Evolutionary conservation across 1,139 yeast genomes (phyloP), one percentile per base, ranked within the genome.

Genomic region (Geotrichum macrosporum): DNA sequence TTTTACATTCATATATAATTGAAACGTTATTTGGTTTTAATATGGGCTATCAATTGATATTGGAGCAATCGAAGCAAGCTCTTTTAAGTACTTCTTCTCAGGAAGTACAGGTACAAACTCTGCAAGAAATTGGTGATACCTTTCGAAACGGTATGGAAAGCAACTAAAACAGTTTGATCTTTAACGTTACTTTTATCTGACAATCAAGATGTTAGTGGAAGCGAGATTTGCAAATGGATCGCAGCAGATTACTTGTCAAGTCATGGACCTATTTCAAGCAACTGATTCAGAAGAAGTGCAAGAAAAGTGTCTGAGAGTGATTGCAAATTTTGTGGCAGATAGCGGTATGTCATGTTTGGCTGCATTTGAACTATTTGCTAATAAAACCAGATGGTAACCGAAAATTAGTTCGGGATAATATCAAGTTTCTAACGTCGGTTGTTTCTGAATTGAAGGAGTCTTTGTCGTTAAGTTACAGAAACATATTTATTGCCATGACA

Each of bases 311-410:
- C 38, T 56, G 16, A 43, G 55, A 16, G 51, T 56, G 4, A 39
- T 56, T 15, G 59, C 56, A 12, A 56, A 56, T 36, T 42, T 54
- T 10, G 53, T 54, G 15, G 54, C 55, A 21, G 55, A 56, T 24
- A 38, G 47, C 35, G 52, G 56, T 53, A 32, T 10, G 53, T 50
- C 19, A 10, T 12, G 21, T 8, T 35, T 10, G 34, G 21, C 30
- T 27, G 19, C 20, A 26, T 42, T 10, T 24, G 26, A 19, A 29
- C 13, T 29, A n/a, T n/a, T 29, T 8, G n/a, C 15, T 29, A 29
- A 29, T 15, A 12, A 12, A 29, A 9, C 19, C 30, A 33, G 50
- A 52, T 20, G 36, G 32, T 30, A 53, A 53, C 36, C 40, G 53
- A 8, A 35, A 35, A 6, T 35, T 34, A 2, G 44, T 50, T 12